These are phyloP conservation scores for Tinospora cordifolia DNA, from an alignment of 164 flowering plant genomes.

Conservation along the genomic window DNA sequence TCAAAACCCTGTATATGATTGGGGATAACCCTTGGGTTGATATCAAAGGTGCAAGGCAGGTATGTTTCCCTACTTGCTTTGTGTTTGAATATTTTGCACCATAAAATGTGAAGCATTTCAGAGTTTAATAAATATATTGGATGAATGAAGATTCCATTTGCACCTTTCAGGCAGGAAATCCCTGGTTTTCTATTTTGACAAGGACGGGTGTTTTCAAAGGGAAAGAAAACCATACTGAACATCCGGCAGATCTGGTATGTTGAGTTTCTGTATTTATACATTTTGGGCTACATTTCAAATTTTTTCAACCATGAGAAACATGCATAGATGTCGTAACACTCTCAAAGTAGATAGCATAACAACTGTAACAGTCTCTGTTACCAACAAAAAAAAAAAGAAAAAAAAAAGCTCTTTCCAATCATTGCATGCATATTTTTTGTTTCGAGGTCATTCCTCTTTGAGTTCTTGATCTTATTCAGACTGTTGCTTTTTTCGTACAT, in stretches of 20 bases:
- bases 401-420: not conserved
- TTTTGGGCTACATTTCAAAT: not conserved
- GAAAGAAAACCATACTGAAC: slow-evolving; percentile 47
- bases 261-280: not conserved
- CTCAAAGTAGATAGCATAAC: too few relatives aligned
- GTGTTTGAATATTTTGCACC: not conserved
- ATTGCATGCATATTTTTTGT: not conserved
- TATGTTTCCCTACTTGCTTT: slow-evolving; percentile 17
- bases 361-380: too few relatives aligned
- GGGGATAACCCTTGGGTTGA: slow-evolving; percentile 93
- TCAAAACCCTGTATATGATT: slow-evolving; percentile 74
- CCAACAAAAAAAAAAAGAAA: not conserved
- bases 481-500: slow-evolving; percentile 6
- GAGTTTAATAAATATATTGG: not conserved
- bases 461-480: not conserved
- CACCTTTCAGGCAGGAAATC: slow-evolving; percentile 65
- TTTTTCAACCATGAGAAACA: not conserved
- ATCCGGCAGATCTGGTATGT: slow-evolving; percentile 67
- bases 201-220: slow-evolving; percentile 84
- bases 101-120: not conserved
- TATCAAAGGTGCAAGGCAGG: slow-evolving; percentile 82
- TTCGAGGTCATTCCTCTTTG: not conserved
- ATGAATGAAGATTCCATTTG: not conserved
- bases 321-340: not conserved
- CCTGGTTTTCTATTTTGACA: slow-evolving; percentile 90